Evolutionary conservation across 306 rosid genomes (phyloP), one percentile per base, ranked within the genome.

Genomic region (Aeschynomene evenia): DNA sequence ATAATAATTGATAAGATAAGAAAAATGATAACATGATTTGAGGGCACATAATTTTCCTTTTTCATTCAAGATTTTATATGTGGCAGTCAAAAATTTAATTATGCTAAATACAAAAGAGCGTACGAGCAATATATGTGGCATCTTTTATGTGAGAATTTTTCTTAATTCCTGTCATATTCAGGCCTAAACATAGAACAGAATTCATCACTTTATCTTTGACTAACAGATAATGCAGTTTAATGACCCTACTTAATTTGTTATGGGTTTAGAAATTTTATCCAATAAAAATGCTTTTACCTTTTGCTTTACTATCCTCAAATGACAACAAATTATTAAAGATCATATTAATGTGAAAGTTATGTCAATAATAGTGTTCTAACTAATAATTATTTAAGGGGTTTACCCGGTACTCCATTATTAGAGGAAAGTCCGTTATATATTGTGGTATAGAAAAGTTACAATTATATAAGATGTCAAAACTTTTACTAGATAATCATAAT

Each of bases 71-170:
- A n/a, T n/a, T n/a, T n/a, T n/a, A n/a, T n/a, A n/a, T n/a, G n/a
- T 20, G 29, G 24, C 42, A 63, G 87, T 83, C 91, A 83, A 84
- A 74, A 15, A 10, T 58, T 58, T 60, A 71, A 79, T 82, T 54
- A 84, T 74, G 23, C 60, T 37, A 70, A 75, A 63, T 68, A 75
- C 77, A 77, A 72, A 68, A 53, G 71, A 55, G 61, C 69, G 52
- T 65, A 53, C 34, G 39, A 12, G 77, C 79, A 72, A 73, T 66
- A 66, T 19, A 74, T 31, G 63, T 68, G 66, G 46, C 67, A 55
- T 61, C 70, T 46, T 81, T 61, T 62, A 4, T 28, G n/a, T 43
- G 51, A 48, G 68, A 70, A 55, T 34, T 42, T 22, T 82, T 60
- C 71, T 57, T 51, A 66, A 75, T 49, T 16, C 39, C 59, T 71